Evolutionary conservation across 495 filamentous ascomycete species (phyloP).

Genomic region (Penicillium simplicissimum): DNA sequence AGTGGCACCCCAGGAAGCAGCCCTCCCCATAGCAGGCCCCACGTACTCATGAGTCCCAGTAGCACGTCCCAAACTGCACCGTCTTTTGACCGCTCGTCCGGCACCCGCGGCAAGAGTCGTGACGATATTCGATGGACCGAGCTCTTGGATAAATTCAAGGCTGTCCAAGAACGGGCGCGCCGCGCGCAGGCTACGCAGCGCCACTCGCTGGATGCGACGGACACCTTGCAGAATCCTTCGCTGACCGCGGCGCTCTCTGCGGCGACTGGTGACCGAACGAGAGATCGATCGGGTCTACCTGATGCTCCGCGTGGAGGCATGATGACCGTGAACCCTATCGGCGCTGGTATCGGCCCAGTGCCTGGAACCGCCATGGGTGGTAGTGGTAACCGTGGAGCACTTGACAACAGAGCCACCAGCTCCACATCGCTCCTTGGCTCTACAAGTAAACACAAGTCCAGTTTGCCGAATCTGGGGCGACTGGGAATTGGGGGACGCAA

Average conservation of each 20-base stretch:
- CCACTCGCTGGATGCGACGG: conserved; percentile 29
- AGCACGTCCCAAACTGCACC: conserved; percentile 20
- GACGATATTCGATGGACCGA: conserved; percentile 94
- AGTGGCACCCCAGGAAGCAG: not conserved
- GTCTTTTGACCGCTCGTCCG: conserved; percentile 61
- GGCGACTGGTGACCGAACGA: conserved; percentile 38
- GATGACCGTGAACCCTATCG: conserved; percentile 20
- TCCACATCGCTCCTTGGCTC: conserved; percentile 41
- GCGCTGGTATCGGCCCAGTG: conserved; percentile 8
- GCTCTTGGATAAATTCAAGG: conserved; percentile 92
- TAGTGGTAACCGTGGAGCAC: conserved; percentile 7
- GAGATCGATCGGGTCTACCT: conserved; percentile 42
- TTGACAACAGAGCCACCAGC: conserved; percentile 11
- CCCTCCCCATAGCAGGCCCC: not conserved
- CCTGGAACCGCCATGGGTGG: conserved; percentile 22
- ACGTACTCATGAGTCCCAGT: conserved; percentile 12
- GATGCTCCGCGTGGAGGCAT: conserved; percentile 39
- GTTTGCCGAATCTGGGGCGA: conserved; percentile 69
- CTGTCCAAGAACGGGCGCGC: conserved; percentile 79
- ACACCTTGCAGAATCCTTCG: conserved; percentile 26
- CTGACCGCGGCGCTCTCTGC: conserved; percentile 37
- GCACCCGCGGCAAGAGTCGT: conserved; percentile 75
- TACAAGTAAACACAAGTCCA: conserved; percentile 58
- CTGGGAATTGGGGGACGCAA: conserved; percentile 65
- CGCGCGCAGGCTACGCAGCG: conserved; percentile 46